Conservation (phyloP, 2,329 filamentous ascomycete genomes). For the Fusarium sp. region DNA sequence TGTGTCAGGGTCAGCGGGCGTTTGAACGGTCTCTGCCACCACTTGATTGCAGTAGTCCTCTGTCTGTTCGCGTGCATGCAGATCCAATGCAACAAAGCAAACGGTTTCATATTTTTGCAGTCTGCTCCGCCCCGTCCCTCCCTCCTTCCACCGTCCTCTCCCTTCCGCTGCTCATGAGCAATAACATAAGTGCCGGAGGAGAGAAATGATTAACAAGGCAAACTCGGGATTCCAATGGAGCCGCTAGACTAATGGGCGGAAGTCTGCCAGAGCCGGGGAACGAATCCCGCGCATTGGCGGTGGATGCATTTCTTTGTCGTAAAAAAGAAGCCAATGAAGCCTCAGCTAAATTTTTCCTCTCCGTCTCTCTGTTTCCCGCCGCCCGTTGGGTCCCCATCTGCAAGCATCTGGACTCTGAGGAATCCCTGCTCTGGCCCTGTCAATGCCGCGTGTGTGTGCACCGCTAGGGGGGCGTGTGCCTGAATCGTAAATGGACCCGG, state of each 20-base stretch:
- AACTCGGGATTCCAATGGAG: slow-evolving; percentile 17
- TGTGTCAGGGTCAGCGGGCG: slow-evolving; percentile 22
- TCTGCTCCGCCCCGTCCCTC: slow-evolving; percentile 3
- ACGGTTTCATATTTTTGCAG: background rate
- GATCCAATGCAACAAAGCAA: background rate
- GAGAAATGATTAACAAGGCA: slow-evolving; percentile 3
- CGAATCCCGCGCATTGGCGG: slow-evolving; percentile 21
- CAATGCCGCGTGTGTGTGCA: slow-evolving; percentile 33
- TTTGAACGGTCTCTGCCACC: slow-evolving; percentile 23
- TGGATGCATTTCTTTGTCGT: slow-evolving; percentile 7
- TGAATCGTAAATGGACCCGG: slow-evolving; percentile 33
- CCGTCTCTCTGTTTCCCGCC: slow-evolving; percentile 17
- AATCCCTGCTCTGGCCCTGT: slow-evolving; percentile 28
- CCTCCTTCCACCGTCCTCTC: background rate
- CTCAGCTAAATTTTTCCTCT: slow-evolving; percentile 3
- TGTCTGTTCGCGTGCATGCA: background rate
- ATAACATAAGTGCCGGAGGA: background rate
- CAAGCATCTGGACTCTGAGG: slow-evolving; percentile 20
- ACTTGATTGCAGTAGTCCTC: slow-evolving; percentile 1
- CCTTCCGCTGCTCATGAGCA: background rate
- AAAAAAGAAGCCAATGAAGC: slow-evolving; percentile 6
- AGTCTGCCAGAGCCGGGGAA: slow-evolving; percentile 34
- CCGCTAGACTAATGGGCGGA: slow-evolving; percentile 32
- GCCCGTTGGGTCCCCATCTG: slow-evolving; percentile 20
- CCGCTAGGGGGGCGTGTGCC: slow-evolving; percentile 25